Base-by-base conservation (phyloP, 192 early-diverging fungal species). In the Chytriomyces hyalinus region DNA sequence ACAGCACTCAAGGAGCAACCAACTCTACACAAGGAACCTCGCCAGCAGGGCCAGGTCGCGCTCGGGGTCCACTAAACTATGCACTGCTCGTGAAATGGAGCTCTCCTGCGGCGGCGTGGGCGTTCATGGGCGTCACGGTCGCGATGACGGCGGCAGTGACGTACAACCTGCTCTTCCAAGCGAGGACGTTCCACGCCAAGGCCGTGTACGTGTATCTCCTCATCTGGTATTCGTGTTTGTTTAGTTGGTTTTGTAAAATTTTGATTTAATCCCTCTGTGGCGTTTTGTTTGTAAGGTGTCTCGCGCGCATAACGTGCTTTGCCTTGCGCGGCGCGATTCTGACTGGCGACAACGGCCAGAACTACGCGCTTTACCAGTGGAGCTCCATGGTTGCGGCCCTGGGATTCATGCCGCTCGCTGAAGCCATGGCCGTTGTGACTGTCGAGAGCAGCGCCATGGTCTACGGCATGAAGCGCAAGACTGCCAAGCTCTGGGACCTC, bases 121-220 rank as follows among this genome's bases (percentile, higher is more conserved):
- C 15, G 24, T 73, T 62, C 9, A 73, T 63, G 60, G 71, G 26
- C 15, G 24, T 62, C 5, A 46, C 71, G 7, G 26, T 63, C 36
- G 13, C 63, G 9, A 44, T 62, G 1, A 62, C 61, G 1, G 43
- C 46, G 4, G 6, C 6, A 3, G 20, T 45, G n/a, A 9, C 63
- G 1, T 28, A 47, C n/a, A 73, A 73, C 61, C 13, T 43, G 8
- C 13, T 73, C 57, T 73, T 62, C 60, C 36, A 36, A 36, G 57
- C 71, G 2, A 73, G 63, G 20, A 62, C 60, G 11, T 10, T 24
- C 11, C 71, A 73, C 71, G 4, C 71, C n/a, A 50, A 59, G 17
- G 28, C 59, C n/a, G 71, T 46, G 9, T 73, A 73, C 22, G 26
- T 47, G 9, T 73, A 73, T 62, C 45, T 73, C 8, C 26, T 73